Base-by-base conservation (phyloP, 116 monocot species). In the Phalaenopsis hybrid region DNA sequence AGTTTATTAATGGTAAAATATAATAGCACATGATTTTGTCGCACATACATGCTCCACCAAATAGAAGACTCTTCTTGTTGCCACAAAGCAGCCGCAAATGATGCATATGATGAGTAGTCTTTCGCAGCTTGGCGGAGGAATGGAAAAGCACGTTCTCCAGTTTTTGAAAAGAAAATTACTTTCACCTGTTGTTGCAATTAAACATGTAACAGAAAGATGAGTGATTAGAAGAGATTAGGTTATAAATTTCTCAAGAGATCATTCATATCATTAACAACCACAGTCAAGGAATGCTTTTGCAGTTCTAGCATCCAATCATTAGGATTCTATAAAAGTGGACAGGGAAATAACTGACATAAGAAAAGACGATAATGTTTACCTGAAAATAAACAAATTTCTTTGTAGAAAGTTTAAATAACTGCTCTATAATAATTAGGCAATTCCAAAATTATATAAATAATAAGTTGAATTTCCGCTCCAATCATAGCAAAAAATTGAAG, bases 11-110 rank as follows among this genome's bases (percentile, higher is more conserved):
- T 45, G 46, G 8, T 45, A 75, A 46, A 20, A 18, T 11, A 72
- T 34, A 75, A 75, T 75, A 46, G 46, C 13, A 46, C 44, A n/a
- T n/a, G 18, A 21, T 45, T 75, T 45, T 75, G 48, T 65, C 82
- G 67, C 25, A 88, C 92, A 72, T 88, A 99, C 99, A 81, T 85
- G 74, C 91, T 93, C 91, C 92, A 92, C 99, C 99, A 99, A 68
- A 92, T 44, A 75, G 93, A 88, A 81, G 93, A 84, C 63, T 99
- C 93, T 21, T 91, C 86, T 80, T 99, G 93, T 85, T 79, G 89
- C 95, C 95, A 99, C 63, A 91, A 82, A 41, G 93, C 89, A 44
- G 86, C 79, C 80, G 84, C 95, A 86, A 93, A 93, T 73, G 95
- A 92, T 74, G 89, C 92, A 89, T 92, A 93, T 52, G 86, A 72